Evolutionary conservation across 225 moss, liverwort and hornwort species (phyloP).

Genomic region (Marchantia polymorpha): DNA sequence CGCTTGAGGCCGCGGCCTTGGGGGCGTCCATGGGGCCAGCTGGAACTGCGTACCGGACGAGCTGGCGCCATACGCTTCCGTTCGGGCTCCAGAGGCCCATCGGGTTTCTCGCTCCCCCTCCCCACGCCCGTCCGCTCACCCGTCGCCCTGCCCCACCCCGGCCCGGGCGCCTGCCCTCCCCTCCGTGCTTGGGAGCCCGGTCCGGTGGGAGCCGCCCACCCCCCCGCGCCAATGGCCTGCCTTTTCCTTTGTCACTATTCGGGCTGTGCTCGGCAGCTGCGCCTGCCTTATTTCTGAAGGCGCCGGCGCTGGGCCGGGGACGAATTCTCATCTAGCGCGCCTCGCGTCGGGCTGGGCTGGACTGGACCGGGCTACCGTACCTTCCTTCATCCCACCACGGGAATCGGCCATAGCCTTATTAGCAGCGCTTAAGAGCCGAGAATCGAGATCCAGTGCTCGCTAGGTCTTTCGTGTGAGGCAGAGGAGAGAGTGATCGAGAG

Average conservation of each 20-base stretch:
- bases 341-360: background rate
- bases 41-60: background rate
- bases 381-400: background rate
- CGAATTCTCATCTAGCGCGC: background rate
- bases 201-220: background rate
- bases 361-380: background rate
- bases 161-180: background rate
- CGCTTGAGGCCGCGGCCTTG: background rate
- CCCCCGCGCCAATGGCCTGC: background rate
- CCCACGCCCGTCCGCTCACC: background rate
- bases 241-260: background rate
- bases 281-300: background rate
- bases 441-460: background rate
- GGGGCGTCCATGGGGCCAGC: slow-evolving; percentile 7
- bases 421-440: background rate
- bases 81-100: background rate
- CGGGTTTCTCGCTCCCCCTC: background rate
- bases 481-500: background rate
- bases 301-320: background rate
- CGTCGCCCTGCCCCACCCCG: background rate
- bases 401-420: background rate
- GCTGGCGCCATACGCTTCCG: slow-evolving; percentile 11
- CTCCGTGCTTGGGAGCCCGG: background rate
- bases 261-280: background rate
- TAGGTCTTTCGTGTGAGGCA: background rate